phyloP scores from a whole-genome alignment of 2,329 filamentous ascomycete species.

The Paecilomyces variotii region DNA sequence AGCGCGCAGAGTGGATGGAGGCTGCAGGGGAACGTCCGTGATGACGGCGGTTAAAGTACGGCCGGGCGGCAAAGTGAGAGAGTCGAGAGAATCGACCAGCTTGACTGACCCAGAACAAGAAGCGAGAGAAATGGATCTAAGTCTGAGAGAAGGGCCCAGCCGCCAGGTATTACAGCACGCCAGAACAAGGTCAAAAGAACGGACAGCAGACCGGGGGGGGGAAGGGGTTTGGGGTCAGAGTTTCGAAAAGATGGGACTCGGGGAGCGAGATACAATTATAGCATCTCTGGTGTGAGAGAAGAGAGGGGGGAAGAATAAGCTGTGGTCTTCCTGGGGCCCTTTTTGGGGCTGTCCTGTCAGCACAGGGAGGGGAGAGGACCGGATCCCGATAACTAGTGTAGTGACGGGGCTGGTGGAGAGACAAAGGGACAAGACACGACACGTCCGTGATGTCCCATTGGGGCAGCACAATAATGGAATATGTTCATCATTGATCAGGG shows the following conservation, averaged over 20 bases:
- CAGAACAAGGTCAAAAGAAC: constrained; percentile 2
- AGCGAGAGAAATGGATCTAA: constrained; percentile 14
- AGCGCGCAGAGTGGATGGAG: not conserved
- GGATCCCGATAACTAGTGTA: not conserved
- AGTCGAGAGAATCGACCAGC: constrained; percentile 15
- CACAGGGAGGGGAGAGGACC: not conserved
- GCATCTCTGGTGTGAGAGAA: not conserved
- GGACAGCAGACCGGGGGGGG: constrained; percentile 10
- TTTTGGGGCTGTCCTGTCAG: not conserved
- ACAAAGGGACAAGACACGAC: not conserved
- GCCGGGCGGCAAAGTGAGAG: constrained; percentile 15
- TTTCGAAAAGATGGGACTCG: constrained; percentile 1
- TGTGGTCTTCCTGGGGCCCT: not conserved
- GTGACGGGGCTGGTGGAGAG: not conserved
- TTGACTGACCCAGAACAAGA: constrained; percentile 14
- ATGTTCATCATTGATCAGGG: not conserved
- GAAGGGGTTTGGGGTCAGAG: constrained; percentile 7
- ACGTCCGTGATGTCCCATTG: not conserved
- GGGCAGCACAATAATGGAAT: not conserved
- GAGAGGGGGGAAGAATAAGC: not conserved
- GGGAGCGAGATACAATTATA: constrained; percentile 8
- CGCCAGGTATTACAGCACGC: not conserved
- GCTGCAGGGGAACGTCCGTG: not conserved
- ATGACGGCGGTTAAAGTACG: constrained; percentile 15
- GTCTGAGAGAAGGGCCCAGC: not conserved